phyloP scores from a whole-genome alignment of 768 basidiomycete species.

The Calocybe indica region DNA sequence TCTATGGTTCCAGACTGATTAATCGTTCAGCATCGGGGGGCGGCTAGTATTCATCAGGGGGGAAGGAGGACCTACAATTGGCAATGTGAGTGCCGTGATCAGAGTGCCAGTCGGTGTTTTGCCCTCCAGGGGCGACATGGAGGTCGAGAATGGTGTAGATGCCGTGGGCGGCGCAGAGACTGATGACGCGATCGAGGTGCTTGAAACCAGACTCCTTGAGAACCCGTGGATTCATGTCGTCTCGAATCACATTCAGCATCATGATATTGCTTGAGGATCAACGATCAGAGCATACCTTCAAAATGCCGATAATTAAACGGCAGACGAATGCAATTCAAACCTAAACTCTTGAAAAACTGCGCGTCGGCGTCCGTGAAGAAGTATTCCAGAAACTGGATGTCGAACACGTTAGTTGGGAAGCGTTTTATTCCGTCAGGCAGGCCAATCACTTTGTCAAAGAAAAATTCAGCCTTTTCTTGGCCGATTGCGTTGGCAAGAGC shows the following conservation, averaged over 20 bases:
- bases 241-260: constrained; percentile 12
- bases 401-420: not conserved
- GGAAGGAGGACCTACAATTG: constrained; percentile 33
- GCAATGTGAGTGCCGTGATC: constrained; percentile 67
- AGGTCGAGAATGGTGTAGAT: constrained; percentile 81
- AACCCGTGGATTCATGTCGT: constrained; percentile 76
- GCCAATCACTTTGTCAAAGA: constrained; percentile 70
- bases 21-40: not conserved
- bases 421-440: not conserved
- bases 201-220: constrained; percentile 72
- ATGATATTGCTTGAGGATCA: not conserved
- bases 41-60: not conserved
- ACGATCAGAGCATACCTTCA: constrained; percentile 33
- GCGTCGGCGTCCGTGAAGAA: constrained; percentile 79
- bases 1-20: constrained; percentile 70
- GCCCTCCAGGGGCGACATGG: constrained; percentile 71
- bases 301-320: constrained; percentile 74
- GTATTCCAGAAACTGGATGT: constrained; percentile 66
- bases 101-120: constrained; percentile 77
- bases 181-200: constrained; percentile 78
- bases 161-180: constrained; percentile 65
- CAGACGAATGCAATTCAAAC: constrained; percentile 74
- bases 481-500: constrained; percentile 65
- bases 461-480: constrained; percentile 61
- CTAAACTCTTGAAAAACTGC: constrained; percentile 69